These are phyloP conservation scores for Metschnikowia baotianmanensis DNA, from an alignment of 805 yeast genomes.

Conservation along the genomic window DNA sequence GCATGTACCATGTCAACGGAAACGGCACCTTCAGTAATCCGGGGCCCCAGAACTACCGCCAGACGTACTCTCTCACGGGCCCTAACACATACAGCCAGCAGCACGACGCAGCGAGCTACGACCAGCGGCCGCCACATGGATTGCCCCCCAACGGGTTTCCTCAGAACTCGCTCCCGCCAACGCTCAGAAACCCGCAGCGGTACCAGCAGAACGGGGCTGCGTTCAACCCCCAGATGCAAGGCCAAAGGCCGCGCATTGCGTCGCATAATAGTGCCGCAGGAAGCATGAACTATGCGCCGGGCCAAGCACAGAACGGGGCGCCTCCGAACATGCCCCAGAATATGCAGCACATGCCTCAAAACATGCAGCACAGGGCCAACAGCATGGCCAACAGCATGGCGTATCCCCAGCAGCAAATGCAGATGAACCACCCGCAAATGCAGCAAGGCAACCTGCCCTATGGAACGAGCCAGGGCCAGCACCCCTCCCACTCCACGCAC, in stretches of 20 bases:
- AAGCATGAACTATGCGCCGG: conserved; percentile 1
- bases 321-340: conserved; percentile 10
- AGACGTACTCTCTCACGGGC: conserved; percentile 14
- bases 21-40: background rate
- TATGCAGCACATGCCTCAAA: too few species aligned
- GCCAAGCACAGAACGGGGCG: conserved; percentile 8
- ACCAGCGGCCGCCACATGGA: conserved; percentile 34
- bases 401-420: conserved; percentile 17
- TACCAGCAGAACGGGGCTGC: conserved; percentile 21
- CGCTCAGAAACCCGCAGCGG: conserved; percentile 24
- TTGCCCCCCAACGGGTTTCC: conserved; percentile 31
- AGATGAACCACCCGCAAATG: conserved; percentile 14
- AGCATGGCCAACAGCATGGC: conserved; percentile 8
- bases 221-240: conserved; percentile 8
- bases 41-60: conserved; percentile 7
- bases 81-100: conserved; percentile 8
- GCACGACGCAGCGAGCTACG: conserved; percentile 13
- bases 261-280: conserved; percentile 4
- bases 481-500: too few species aligned
- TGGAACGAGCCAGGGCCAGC: too few species aligned
- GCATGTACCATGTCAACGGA: conserved; percentile 1
- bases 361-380: conserved; percentile 1
- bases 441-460: too few species aligned
- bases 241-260: conserved; percentile 5
- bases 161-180: conserved; percentile 24